phyloP scores from a whole-genome alignment of 495 filamentous ascomycete species.

The Xylaria bambusicola region DNA sequence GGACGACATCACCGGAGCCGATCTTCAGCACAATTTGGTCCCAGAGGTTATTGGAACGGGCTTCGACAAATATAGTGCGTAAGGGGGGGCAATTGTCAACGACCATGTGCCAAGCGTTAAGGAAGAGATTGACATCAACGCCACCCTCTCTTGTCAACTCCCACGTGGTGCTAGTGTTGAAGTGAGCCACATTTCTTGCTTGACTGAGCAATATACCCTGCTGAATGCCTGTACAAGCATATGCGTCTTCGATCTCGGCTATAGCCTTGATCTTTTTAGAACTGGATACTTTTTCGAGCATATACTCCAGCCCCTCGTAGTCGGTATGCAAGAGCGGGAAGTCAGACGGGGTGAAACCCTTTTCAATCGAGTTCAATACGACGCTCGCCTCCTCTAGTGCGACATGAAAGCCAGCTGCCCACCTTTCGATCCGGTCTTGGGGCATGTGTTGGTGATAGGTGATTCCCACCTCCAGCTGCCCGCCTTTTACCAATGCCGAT shows the following conservation, averaged over 20 bases:
- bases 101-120: too few species aligned
- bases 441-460: slow-evolving; percentile 56
- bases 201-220: background rate
- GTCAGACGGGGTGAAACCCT: slow-evolving; percentile 50
- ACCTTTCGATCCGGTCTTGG: slow-evolving; percentile 49
- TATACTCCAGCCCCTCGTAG: background rate
- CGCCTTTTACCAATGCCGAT: slow-evolving; percentile 39
- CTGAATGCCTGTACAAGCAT: background rate
- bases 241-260: background rate
- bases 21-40: too few species aligned
- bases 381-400: slow-evolving; percentile 39
- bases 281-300: background rate
- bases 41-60: too few species aligned
- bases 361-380: slow-evolving; percentile 35
- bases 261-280: too few species aligned
- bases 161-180: background rate
- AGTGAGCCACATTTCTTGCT: background rate
- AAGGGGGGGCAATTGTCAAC: too few species aligned
- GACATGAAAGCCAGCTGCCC: slow-evolving; percentile 49
- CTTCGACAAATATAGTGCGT: too few species aligned
- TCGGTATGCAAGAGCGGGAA: slow-evolving; percentile 51
- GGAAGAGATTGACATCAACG: too few species aligned
- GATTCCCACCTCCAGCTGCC: slow-evolving; percentile 53
- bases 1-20: too few species aligned
- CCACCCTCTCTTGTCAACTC: too few species aligned